Conservation (phyloP, 1,284 basidiomycete species). For the Stereum hirsutum region DNA sequence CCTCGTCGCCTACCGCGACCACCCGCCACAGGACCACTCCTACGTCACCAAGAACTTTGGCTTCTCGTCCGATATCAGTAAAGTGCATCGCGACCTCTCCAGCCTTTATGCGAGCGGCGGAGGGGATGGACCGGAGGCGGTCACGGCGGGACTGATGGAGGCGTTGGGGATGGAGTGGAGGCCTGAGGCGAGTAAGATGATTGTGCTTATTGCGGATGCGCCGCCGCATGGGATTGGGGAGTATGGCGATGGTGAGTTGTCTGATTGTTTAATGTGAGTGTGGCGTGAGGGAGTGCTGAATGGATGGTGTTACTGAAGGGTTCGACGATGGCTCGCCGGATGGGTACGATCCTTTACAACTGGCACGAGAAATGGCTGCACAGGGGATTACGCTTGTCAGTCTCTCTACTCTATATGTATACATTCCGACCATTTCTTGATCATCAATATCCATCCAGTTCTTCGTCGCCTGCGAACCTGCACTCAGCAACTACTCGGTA, state of each 20-base stretch:
- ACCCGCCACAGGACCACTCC: constrained; percentile 92
- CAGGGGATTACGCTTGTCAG: constrained; percentile 84
- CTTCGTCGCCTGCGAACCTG: constrained; percentile 98
- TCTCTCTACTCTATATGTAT: neutral
- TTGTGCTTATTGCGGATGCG: constrained; percentile 93
- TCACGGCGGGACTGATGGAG: constrained; percentile 90
- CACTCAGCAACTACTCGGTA: constrained; percentile 87
- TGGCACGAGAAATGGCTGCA: constrained; percentile 86
- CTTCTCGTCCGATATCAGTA: constrained; percentile 86
- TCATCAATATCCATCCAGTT: constrained; percentile 45
- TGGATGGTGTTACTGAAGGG: constrained; percentile 33
- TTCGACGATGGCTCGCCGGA: constrained; percentile 91
- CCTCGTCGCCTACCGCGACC: constrained; percentile 87
- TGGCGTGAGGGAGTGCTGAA: neutral
- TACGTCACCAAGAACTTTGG: constrained; percentile 92
- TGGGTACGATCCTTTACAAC: constrained; percentile 83
- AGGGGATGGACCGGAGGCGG: constrained; percentile 96
- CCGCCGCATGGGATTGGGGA: constrained; percentile 94
- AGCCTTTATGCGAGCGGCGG: constrained; percentile 89
- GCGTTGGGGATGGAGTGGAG: constrained; percentile 90
- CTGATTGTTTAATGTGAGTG: constrained; percentile 6
- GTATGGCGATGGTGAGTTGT: constrained; percentile 79
- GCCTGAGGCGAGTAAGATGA: constrained; percentile 85
- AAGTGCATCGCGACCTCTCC: constrained; percentile 82
- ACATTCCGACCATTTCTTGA: neutral